Percentiles rank a stretch among this genome's conserved stretches.
Evolutionary conservation across 352 stramenopile genomes (phyloP).

Genomic region (Pythium myriotylum): DNA sequence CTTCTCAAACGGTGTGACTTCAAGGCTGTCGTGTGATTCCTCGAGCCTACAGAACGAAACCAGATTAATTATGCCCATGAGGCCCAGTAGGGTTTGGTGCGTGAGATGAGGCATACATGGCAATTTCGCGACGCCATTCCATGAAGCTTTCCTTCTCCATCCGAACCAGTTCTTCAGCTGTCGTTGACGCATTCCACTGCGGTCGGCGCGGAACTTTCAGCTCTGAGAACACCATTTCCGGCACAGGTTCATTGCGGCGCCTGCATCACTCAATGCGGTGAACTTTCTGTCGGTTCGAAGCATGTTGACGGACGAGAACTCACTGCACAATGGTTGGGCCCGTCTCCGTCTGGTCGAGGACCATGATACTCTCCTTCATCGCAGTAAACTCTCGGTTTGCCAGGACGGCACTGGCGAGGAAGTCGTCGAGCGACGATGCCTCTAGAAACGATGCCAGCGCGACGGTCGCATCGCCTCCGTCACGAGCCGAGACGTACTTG

Average conservation of each 20-base stretch:
- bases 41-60: constrained; percentile 49
- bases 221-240: constrained; percentile 92
- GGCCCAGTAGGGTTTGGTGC: neutral
- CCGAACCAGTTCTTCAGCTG: constrained; percentile 93
- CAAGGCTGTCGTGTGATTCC: constrained; percentile 70
- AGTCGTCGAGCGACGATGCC: constrained; percentile 91
- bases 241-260: constrained; percentile 51
- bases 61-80: too few relatives aligned
- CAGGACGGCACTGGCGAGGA: constrained; percentile 91
- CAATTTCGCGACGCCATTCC: constrained; percentile 96
- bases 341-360: constrained; percentile 64
- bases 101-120: constrained; percentile 66
- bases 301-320: constrained; percentile 21
- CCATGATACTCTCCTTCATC: constrained; percentile 87
- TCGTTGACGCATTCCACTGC: constrained; percentile 94
- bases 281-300: neutral
- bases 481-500: constrained; percentile 80
- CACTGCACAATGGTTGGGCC: constrained; percentile 70
- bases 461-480: constrained; percentile 81
- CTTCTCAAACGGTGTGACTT: constrained; percentile 99
- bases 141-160: constrained; percentile 98
- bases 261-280: constrained; percentile 31
- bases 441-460: constrained; percentile 85
- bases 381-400: constrained; percentile 92
- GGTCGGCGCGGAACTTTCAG: constrained; percentile 97